Conservation (phyloP, 306 rosid species). For the Cucumis sativus region DNA sequence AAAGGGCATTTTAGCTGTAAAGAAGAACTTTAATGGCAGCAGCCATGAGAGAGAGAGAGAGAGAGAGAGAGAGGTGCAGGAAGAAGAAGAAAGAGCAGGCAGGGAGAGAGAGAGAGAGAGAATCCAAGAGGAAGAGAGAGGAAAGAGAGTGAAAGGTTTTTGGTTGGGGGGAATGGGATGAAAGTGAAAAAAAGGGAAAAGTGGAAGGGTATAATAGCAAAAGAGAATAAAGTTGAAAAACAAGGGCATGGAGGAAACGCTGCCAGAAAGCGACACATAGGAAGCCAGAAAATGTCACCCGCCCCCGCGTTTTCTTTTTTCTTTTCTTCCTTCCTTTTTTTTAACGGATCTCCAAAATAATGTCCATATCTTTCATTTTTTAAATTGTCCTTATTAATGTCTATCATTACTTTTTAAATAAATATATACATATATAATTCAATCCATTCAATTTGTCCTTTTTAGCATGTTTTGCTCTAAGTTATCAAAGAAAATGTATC, state of each 20-base stretch:
- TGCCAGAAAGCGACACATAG: background rate
- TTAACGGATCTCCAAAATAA: too few species aligned
- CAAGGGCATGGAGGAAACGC: conserved; percentile 4
- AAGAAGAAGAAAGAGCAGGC: background rate
- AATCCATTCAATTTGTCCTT: too few species aligned
- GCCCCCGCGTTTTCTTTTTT: too few species aligned
- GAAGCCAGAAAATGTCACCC: background rate
- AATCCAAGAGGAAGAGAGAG: background rate
- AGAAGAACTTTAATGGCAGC: conserved; percentile 32
- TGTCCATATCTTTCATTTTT: too few species aligned
- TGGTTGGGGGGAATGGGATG: background rate
- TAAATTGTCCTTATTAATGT: too few species aligned
- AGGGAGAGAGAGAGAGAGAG: conserved; percentile 1
- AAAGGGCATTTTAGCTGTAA: conserved; percentile 13
- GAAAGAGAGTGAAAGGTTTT: background rate
- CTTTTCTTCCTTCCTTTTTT: too few species aligned
- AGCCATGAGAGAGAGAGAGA: conserved; percentile 14
- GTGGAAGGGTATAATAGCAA: conserved; percentile 15
- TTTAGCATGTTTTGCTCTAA: too few species aligned
- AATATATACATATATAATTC: too few species aligned
- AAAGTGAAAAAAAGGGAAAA: background rate
- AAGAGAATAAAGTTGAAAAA: background rate
- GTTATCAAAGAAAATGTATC: too few species aligned
- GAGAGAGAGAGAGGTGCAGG: conserved; percentile 2
- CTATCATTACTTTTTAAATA: too few species aligned